A percentile compares a stretch with the other conserved stretches of the same genome.
phyloP scores from a whole-genome alignment of 2,329 filamentous ascomycete genomes.

The Exophiala viscosa region DNA sequence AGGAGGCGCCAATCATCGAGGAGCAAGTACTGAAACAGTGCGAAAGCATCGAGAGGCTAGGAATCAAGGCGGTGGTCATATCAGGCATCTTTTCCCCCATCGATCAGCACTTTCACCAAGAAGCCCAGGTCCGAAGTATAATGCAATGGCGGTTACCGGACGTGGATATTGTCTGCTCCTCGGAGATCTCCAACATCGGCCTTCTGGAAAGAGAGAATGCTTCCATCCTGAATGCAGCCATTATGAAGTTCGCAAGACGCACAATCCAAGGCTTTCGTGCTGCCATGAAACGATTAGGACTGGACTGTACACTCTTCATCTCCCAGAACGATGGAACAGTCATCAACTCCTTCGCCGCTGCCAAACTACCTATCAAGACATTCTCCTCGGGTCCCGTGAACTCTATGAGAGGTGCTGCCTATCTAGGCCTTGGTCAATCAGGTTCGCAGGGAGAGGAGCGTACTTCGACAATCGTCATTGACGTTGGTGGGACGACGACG shows the following conservation, averaged over 20 bases:
- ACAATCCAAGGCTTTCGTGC: conserved; percentile 56
- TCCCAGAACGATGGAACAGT: conserved; percentile 64
- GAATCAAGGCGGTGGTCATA: conserved; percentile 40
- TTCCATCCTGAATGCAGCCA: conserved; percentile 62
- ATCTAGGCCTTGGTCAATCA: conserved; percentile 41
- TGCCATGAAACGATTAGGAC: conserved; percentile 49
- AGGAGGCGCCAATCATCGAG: conserved; percentile 42
- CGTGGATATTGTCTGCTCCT: conserved; percentile 44
- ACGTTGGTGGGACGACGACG: conserved; percentile 58
- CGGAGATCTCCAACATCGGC: conserved; percentile 42
- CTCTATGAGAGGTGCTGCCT: conserved; percentile 61
- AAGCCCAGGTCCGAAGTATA: conserved; percentile 40
- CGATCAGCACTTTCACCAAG: conserved; percentile 41
- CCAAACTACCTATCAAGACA: conserved; percentile 57
- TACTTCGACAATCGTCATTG: conserved; percentile 48
- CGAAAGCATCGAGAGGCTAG: conserved; percentile 40
- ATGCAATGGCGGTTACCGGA: conserved; percentile 35
- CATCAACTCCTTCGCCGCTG: conserved; percentile 48
- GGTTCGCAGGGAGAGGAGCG: conserved; percentile 34
- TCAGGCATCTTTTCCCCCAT: conserved; percentile 48
- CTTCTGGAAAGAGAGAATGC: conserved; percentile 61
- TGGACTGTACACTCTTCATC: conserved; percentile 56
- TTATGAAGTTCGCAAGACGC: conserved; percentile 54
- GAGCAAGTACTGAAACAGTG: conserved; percentile 46
- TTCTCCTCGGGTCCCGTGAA: conserved; percentile 64